A percentile compares a stretch with the other conserved stretches of the same genome.
Conservation (phyloP, 495 filamentous ascomycete species). For the Penicillium arizonense region DNA sequence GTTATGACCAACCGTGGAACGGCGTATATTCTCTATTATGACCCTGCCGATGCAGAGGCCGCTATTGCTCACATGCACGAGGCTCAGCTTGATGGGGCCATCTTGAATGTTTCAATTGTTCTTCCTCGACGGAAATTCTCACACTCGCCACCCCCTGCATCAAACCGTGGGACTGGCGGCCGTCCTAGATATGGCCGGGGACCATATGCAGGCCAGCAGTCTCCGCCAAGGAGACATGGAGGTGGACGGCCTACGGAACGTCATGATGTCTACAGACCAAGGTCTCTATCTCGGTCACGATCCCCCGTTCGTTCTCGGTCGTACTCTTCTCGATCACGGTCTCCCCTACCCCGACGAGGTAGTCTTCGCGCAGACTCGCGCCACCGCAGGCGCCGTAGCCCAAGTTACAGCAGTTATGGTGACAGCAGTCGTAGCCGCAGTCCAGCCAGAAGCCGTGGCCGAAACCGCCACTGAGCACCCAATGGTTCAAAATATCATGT, state of each 20-base stretch:
- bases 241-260: slow-evolving; percentile 39
- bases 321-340: slow-evolving; percentile 32
- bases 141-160: slow-evolving; percentile 45
- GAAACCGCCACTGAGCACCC: slow-evolving; percentile 24
- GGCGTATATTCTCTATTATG: slow-evolving; percentile 85
- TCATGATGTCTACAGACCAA: slow-evolving; percentile 51
- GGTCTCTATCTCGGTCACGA: slow-evolving; percentile 44
- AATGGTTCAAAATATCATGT: background rate
- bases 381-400: slow-evolving; percentile 47
- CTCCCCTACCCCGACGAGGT: slow-evolving; percentile 31
- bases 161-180: slow-evolving; percentile 27
- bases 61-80: slow-evolving; percentile 99
- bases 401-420: slow-evolving; percentile 55
- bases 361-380: slow-evolving; percentile 29
- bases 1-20: slow-evolving; percentile 90
- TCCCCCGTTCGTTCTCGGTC: slow-evolving; percentile 42
- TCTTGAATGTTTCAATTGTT: slow-evolving; percentile 91
- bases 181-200: slow-evolving; percentile 34
- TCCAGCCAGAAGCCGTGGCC: slow-evolving; percentile 36
- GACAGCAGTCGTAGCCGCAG: slow-evolving; percentile 50
- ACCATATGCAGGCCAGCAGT: slow-evolving; percentile 26
- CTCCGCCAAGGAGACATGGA: slow-evolving; percentile 38
- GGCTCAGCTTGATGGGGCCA: slow-evolving; percentile 85
- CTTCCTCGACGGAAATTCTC: slow-evolving; percentile 71
- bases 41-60: slow-evolving; percentile 75